Evolutionary conservation across 2,329 filamentous ascomycete genomes (phyloP).

Genomic region (Myriangium duriaei): DNA sequence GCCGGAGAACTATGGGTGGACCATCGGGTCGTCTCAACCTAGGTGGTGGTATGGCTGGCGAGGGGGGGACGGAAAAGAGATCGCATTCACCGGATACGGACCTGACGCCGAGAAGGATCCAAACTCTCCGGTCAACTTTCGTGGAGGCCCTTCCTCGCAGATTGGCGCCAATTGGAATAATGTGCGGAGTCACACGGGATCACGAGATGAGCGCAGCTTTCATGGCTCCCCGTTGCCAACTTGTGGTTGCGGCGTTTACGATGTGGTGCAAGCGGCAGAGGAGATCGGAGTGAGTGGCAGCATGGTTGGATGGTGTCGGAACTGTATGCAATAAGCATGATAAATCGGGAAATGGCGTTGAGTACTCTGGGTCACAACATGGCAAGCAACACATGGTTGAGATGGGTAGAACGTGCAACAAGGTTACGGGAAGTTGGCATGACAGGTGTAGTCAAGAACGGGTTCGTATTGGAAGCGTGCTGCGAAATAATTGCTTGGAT

Average conservation of each 20-base stretch:
- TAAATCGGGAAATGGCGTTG: neutral
- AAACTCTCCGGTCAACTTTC: conserved; percentile 15
- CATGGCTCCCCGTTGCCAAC: no score
- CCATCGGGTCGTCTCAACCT: conserved; percentile 12
- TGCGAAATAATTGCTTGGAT: no score
- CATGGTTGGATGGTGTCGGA: conserved; percentile 10
- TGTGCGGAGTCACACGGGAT: no score
- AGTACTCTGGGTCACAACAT: neutral
- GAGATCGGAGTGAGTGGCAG: conserved; percentile 7
- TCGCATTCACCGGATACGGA: conserved; percentile 22
- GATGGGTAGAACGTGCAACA: no score
- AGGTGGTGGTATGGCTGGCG: conserved; percentile 20
- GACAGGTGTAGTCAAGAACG: no score
- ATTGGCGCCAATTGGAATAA: no score
- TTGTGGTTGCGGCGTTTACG: conserved; percentile 11
- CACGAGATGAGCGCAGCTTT: no score
- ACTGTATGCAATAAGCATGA: no score
- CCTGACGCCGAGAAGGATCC: conserved; percentile 21
- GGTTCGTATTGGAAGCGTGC: no score
- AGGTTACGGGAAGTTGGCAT: no score
- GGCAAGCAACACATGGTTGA: no score
- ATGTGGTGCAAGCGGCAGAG: conserved; percentile 10
- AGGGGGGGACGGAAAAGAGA: conserved; percentile 25
- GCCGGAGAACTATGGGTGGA: conserved; percentile 8
- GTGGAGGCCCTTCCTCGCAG: no score